These are phyloP conservation scores for Neonectria coccinea DNA, from an alignment of 2,329 filamentous ascomycete genomes.

Conservation along the genomic window DNA sequence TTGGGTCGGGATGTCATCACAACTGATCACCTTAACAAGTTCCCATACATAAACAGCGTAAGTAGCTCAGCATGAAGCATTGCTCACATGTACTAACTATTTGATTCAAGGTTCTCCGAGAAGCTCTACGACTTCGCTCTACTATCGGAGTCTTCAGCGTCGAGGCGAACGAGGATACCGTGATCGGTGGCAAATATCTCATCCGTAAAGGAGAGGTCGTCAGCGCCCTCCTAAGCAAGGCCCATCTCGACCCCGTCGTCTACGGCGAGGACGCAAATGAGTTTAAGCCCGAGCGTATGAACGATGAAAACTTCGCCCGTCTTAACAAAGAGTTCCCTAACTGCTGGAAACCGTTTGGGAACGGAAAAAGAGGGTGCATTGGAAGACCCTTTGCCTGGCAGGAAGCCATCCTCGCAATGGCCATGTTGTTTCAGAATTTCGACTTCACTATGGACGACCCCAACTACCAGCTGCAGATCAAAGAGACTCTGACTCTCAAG, in stretches of 20 bases:
- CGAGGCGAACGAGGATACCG: constrained; percentile 62
- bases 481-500: constrained; percentile 71
- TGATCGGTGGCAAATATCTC: constrained; percentile 72
- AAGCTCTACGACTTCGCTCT: constrained; percentile 72
- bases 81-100: background rate
- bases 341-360: constrained; percentile 80
- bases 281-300: constrained; percentile 79
- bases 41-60: constrained; percentile 73
- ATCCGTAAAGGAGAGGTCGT: constrained; percentile 65
- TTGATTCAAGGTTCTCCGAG: constrained; percentile 60
- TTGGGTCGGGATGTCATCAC: constrained; percentile 68
- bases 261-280: constrained; percentile 74
- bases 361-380: constrained; percentile 77
- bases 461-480: constrained; percentile 66
- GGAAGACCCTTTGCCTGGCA: constrained; percentile 81
- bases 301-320: constrained; percentile 73
- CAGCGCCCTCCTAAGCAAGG: constrained; percentile 60
- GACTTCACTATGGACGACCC: constrained; percentile 71
- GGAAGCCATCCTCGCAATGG: constrained; percentile 72
- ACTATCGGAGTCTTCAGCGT: constrained; percentile 70
- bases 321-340: constrained; percentile 71
- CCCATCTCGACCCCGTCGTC: constrained; percentile 72
- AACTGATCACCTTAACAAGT: constrained; percentile 70
- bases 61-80: background rate
- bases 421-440: constrained; percentile 77